Conservation (phyloP, 352 stramenopile genomes). For the Pythium folliculosum region DNA sequence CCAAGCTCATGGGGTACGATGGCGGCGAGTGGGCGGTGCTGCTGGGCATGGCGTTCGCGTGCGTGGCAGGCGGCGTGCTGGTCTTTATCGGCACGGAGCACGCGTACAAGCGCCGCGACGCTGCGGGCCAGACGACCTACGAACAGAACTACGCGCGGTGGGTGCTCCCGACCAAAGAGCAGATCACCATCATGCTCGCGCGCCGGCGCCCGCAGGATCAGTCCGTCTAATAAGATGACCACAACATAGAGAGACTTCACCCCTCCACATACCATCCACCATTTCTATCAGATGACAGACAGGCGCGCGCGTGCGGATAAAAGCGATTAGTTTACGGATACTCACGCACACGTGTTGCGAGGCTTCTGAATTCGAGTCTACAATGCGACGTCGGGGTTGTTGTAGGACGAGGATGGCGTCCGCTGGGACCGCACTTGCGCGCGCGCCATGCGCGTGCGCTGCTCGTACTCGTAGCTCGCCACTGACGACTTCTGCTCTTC, state of each 20-base stretch:
- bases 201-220: conserved; percentile 22
- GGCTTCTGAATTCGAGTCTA: conserved; percentile 25
- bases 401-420: conserved; percentile 2
- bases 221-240: conserved; percentile 19
- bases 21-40: conserved; percentile 43
- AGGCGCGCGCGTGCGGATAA: not conserved
- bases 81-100: conserved; percentile 52
- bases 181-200: conserved; percentile 42
- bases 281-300: too few species aligned
- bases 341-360: not conserved
- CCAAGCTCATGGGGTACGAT: conserved; percentile 44
- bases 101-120: conserved; percentile 43
- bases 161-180: conserved; percentile 66
- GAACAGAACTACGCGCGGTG: conserved; percentile 62
- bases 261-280: not conserved
- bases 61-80: conserved; percentile 39
- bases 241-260: not conserved
- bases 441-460: conserved; percentile 18
- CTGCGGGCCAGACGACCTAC: conserved; percentile 44
- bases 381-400: conserved; percentile 44
- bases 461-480: conserved; percentile 19
- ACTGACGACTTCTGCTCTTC: conserved; percentile 19
- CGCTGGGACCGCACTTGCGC: conserved; percentile 27
- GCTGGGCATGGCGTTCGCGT: conserved; percentile 39
- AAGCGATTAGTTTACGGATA: conserved; percentile 18